phyloP scores from a whole-genome alignment of 768 basidiomycete genomes.

The Serendipita sp. region DNA sequence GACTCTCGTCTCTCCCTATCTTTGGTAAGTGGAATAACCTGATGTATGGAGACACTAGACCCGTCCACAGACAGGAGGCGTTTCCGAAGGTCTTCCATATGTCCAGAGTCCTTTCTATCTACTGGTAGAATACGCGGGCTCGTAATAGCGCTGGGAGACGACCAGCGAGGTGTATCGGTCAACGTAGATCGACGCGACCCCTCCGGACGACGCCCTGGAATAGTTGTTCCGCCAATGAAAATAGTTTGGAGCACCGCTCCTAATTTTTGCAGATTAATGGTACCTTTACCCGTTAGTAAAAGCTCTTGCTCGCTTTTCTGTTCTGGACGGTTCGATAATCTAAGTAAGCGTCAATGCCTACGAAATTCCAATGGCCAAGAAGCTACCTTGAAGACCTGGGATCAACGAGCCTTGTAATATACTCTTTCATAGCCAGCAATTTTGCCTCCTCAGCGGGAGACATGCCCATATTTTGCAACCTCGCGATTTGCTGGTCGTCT shows the following conservation, averaged over 20 bases:
- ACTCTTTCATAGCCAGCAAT: conserved; percentile 74
- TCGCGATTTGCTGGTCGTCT: conserved; percentile 58
- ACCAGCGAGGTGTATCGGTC: conserved; percentile 33
- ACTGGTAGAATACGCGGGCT: neutral
- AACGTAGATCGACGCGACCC: conserved; percentile 27
- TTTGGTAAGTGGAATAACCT: conserved; percentile 23
- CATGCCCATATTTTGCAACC: conserved; percentile 82
- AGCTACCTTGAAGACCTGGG: conserved; percentile 51
- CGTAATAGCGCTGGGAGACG: neutral
- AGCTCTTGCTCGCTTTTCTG: conserved; percentile 43
- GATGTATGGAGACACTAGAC: conserved; percentile 43
- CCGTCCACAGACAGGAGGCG: conserved; percentile 60
- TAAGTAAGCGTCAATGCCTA: conserved; percentile 16
- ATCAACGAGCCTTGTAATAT: conserved; percentile 69
- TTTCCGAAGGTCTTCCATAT: conserved; percentile 65
- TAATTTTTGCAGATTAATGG: conserved; percentile 71
- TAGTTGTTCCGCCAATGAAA: conserved; percentile 40
- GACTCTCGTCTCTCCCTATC: conserved; percentile 32
- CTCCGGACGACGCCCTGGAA: conserved; percentile 14
- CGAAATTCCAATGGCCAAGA: neutral
- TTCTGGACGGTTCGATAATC: conserved; percentile 50
- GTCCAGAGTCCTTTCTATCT: conserved; percentile 21
- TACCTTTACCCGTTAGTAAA: conserved; percentile 43
- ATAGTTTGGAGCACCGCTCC: conserved; percentile 84
- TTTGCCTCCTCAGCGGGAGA: conserved; percentile 66